These are phyloP conservation scores for Trichoderma pleuroti DNA, from an alignment of 2,329 filamentous ascomycete species.

Conservation along the genomic window DNA sequence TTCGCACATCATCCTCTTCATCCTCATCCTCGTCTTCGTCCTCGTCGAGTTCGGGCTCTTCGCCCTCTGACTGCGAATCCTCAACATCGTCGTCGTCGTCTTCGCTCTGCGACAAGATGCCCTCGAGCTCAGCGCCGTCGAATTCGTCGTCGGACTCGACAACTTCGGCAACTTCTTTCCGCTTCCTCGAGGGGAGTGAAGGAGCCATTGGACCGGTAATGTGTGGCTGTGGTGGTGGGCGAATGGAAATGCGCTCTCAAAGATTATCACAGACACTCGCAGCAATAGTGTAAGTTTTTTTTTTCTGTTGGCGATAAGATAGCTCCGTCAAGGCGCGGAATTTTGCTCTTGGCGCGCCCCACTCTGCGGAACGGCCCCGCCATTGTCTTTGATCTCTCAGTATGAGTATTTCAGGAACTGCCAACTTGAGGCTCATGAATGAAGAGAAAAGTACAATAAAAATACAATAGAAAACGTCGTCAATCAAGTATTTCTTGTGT, in stretches of 20 bases:
- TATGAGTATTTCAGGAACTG: background rate
- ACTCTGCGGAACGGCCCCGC: conserved; percentile 14
- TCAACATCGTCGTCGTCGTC: conserved; percentile 34
- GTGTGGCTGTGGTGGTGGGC: background rate
- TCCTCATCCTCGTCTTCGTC: conserved; percentile 34
- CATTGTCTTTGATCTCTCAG: background rate
- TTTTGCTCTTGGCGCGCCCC: background rate
- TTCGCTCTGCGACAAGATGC: conserved; percentile 50
- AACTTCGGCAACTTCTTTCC: conserved; percentile 59
- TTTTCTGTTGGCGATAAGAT: conserved; percentile 15
- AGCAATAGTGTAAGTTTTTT: conserved; percentile 18
- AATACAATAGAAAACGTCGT: too few relatives aligned
- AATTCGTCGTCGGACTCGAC: conserved; percentile 59
- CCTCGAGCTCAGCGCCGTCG: conserved; percentile 50
- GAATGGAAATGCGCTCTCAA: background rate
- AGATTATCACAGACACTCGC: background rate
- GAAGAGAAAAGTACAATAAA: background rate
- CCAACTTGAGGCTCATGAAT: background rate
- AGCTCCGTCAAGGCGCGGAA: conserved; percentile 15
- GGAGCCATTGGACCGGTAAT: conserved; percentile 20
- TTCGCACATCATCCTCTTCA: background rate
- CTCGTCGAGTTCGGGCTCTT: conserved; percentile 40
- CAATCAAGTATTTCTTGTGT: background rate
- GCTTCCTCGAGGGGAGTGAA: conserved; percentile 48
- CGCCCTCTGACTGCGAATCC: conserved; percentile 10